Evolutionary conservation across 768 basidiomycete genomes (phyloP).

Genomic region (Tylopilus plumbeoviolaceoides): DNA sequence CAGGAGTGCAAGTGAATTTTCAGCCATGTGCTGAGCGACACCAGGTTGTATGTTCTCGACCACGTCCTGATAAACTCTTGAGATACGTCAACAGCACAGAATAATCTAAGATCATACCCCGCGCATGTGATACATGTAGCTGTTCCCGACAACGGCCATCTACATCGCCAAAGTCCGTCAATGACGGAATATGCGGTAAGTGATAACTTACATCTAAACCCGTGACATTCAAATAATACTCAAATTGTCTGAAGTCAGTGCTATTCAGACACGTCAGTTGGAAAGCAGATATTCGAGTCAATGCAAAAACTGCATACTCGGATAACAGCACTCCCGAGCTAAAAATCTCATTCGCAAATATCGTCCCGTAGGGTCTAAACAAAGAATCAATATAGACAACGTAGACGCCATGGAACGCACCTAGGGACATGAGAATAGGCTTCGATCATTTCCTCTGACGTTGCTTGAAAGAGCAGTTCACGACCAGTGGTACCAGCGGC

Average conservation of each 20-base stretch:
- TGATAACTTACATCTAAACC: slow-evolving; percentile 74
- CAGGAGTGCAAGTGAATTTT: slow-evolving; percentile 79
- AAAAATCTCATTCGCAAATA: slow-evolving; percentile 91
- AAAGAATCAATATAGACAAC: neutral
- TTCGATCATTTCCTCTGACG: slow-evolving; percentile 90
- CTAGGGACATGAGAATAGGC: slow-evolving; percentile 84
- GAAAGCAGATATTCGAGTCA: slow-evolving; percentile 4
- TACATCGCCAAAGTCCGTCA: slow-evolving; percentile 26
- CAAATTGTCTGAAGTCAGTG: slow-evolving; percentile 95
- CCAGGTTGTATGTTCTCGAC: slow-evolving; percentile 84
- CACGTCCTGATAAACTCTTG: slow-evolving; percentile 43
- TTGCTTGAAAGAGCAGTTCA: slow-evolving; percentile 93
- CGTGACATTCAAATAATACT: slow-evolving; percentile 82
- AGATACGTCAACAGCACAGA: neutral
- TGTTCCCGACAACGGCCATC: slow-evolving; percentile 91
- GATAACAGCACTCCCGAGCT: slow-evolving; percentile 86
- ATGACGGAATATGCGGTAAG: neutral
- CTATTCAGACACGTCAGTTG: slow-evolving; percentile 35
- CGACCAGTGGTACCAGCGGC: slow-evolving; percentile 86
- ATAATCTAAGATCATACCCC: slow-evolving; percentile 46
- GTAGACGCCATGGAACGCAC: slow-evolving; percentile 30
- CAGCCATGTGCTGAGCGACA: slow-evolving; percentile 86
- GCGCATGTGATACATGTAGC: slow-evolving; percentile 91
- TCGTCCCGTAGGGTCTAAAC: slow-evolving; percentile 75
- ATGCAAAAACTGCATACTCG: slow-evolving; percentile 52